Evolutionary conservation across 768 basidiomycete species (phyloP), one percentile per base, ranked within the genome.

Genomic region (Amanita brunnescens): DNA sequence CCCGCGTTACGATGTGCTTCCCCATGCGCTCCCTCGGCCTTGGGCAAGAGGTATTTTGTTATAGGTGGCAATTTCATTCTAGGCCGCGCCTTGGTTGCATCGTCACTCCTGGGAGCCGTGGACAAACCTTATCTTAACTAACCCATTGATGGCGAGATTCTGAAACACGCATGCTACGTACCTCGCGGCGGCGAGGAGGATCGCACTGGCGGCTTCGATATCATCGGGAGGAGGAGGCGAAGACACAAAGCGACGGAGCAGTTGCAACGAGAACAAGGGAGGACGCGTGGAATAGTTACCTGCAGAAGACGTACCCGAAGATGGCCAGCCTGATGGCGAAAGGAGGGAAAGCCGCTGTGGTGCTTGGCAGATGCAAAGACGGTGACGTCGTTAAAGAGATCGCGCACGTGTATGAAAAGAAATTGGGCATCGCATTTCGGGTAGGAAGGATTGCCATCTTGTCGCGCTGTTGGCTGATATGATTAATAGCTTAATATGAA

Each of bases 371-470:
- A 20, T 86, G 77, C 52, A 73, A 67, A 52, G 83, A 90, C 60
- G 90, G 87, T 6, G 94, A 97, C 61, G 66, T 86, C 7, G 87
- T 90, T 76, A 93, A 91, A 65, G 94, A 97, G 63, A 79, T 86
- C 24, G 95, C 95, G n/a, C 97, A 97, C 68, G 91, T 90, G 3
- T 97, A 93, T 67, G 94, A 94, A 2, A 72, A 91, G 54, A 94
- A 96, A 66, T 65, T 96, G 23, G 94, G 94, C 0, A 90, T 96
- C 51, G 93, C 94, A 3, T 96, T 97, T 70, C 94, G 96, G 79
- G 92, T 92, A 55, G 49, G 33, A 14, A n/a, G n/a, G 13, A 26
- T 24, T n/a, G 10, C 18, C 33, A 8, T 16, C 9, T 33, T 4
- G 16, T 46, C n/a, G 29, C 8, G 26, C n/a, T 18, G 26, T 18